These are phyloP conservation scores for Aurinia saxatilis DNA, from an alignment of 345 rosid species.

Conservation along the genomic window DNA sequence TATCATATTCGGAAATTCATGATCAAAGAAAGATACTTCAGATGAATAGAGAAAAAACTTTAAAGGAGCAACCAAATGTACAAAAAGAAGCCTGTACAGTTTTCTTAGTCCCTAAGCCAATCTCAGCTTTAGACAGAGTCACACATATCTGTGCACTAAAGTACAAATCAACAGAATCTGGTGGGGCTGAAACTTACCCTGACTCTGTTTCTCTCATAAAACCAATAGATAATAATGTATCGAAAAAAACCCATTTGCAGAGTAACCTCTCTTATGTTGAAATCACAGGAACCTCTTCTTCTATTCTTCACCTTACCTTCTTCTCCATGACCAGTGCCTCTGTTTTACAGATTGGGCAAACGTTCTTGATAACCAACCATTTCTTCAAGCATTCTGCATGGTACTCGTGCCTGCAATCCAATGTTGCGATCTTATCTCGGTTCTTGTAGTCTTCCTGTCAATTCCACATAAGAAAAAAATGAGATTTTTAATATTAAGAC, in stretches of 20 bases:
- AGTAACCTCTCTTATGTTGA: background rate
- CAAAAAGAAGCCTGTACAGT: constrained; percentile 28
- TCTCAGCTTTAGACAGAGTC: constrained; percentile 5
- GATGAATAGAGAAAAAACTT: constrained; percentile 24
- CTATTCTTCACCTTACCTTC: constrained; percentile 15
- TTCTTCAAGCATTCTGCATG: constrained; percentile 78
- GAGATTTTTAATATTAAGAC: background rate
- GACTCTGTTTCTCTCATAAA: constrained; percentile 24
- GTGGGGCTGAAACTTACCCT: constrained; percentile 24
- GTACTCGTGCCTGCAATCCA: constrained; percentile 73
- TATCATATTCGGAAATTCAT: background rate
- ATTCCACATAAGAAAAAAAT: background rate
- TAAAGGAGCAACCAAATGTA: constrained; percentile 30
- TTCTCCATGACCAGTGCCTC: constrained; percentile 48
- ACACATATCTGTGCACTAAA: constrained; percentile 28
- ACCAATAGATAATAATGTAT: constrained; percentile 27
- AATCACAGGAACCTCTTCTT: constrained; percentile 6
- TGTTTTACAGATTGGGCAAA: constrained; percentile 84
- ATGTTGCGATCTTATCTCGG: constrained; percentile 49
- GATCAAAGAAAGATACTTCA: background rate
- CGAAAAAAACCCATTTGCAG: constrained; percentile 12
- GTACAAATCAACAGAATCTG: constrained; percentile 33
- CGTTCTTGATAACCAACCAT: constrained; percentile 78
- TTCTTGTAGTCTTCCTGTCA: constrained; percentile 57
- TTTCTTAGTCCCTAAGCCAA: constrained; percentile 20